Conservation (phyloP, 257 asterid genomes). For the Nicotiana tabacum region DNA sequence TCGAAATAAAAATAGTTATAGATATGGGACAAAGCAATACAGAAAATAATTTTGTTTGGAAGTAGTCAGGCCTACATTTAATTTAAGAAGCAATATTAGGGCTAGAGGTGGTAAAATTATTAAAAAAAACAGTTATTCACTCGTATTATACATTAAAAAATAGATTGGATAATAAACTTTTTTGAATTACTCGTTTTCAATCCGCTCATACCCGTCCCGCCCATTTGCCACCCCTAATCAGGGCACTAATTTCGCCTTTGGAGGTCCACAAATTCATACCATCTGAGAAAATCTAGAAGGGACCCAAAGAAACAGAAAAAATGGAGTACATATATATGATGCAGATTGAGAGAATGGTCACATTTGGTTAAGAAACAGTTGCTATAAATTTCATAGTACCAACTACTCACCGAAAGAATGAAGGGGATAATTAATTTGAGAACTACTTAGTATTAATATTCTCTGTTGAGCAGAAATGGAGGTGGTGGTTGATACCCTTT, state of each 20-base stretch:
- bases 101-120: too few species aligned
- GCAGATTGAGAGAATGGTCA: neutral
- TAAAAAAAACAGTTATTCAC: too few species aligned
- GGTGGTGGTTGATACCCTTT: neutral
- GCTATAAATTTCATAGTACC: neutral
- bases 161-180: fast-evolving
- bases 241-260: neutral
- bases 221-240: too few species aligned
- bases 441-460: neutral
- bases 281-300: neutral
- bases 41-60: too few species aligned
- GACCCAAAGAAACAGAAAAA: too few species aligned
- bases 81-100: too few species aligned
- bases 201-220: too few species aligned
- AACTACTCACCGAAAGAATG: neutral
- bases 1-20: too few species aligned
- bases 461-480: neutral
- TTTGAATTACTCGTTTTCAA: too few species aligned
- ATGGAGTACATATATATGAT: neutral
- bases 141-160: too few species aligned
- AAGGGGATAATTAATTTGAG: neutral
- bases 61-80: too few species aligned
- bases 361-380: neutral
- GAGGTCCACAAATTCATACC: neutral
- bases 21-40: too few species aligned